Evolutionary conservation across 352 stramenopile genomes (phyloP).

Genomic region (Phytopythium helicoides): DNA sequence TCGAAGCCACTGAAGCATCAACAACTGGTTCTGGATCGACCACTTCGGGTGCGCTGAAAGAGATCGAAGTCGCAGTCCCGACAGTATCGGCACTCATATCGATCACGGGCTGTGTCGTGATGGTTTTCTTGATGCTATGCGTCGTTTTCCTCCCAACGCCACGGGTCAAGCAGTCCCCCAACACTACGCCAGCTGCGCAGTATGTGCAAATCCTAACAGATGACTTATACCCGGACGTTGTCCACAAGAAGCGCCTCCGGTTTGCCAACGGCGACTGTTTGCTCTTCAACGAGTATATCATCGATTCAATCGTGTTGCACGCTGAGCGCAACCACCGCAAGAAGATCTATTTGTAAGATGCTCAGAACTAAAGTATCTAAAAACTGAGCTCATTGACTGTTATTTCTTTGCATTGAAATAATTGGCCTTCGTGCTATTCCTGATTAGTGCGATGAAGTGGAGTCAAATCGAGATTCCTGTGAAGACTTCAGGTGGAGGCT

Average conservation of each 20-base stretch:
- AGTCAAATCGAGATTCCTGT: too few species aligned
- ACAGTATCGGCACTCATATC: conserved; percentile 41
- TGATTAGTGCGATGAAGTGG: too few species aligned
- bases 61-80: conserved; percentile 49
- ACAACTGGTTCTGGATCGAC: conserved; percentile 11
- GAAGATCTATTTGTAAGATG: conserved; percentile 57
- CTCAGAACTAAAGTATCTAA: too few species aligned
- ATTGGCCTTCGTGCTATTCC: background rate
- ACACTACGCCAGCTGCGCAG: conserved; percentile 59
- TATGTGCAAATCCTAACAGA: conserved; percentile 75
- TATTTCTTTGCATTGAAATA: background rate
- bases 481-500: too few species aligned
- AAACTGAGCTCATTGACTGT: background rate
- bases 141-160: conserved; percentile 51
- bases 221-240: conserved; percentile 61
- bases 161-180: conserved; percentile 50
- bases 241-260: conserved; percentile 70
- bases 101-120: conserved; percentile 43
- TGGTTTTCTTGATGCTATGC: conserved; percentile 50
- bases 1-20: conserved; percentile 10
- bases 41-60: conserved; percentile 19
- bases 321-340: conserved; percentile 54
- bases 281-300: conserved; percentile 65
- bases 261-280: conserved; percentile 63
- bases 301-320: conserved; percentile 60